Evolutionary conservation across 805 yeast species (phyloP).

Genomic region (Kuraishia molischiana): DNA sequence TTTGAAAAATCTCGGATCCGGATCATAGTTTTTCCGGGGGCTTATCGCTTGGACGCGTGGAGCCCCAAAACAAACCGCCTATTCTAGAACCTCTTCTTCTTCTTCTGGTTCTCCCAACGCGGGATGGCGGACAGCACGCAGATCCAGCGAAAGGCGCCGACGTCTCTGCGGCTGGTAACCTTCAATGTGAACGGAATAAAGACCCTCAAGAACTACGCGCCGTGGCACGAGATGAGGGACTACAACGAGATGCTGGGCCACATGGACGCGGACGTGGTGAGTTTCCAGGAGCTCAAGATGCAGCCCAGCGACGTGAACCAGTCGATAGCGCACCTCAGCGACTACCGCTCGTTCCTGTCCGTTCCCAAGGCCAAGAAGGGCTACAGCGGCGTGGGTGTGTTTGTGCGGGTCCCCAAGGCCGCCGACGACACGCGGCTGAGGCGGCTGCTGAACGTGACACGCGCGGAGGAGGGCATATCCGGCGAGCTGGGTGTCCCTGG

Average conservation of each 20-base stretch:
- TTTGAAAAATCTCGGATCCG: too few relatives aligned
- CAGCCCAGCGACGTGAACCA: constrained; percentile 35
- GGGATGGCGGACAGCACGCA: not conserved
- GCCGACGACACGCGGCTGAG: constrained; percentile 28
- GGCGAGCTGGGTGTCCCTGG: constrained; percentile 36
- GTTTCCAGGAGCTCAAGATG: constrained; percentile 81
- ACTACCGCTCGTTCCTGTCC: constrained; percentile 57
- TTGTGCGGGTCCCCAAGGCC: constrained; percentile 42
- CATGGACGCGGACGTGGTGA: constrained; percentile 65
- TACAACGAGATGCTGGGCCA: constrained; percentile 36
- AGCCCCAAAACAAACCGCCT: too few relatives aligned
- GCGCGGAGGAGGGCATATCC: constrained; percentile 89
- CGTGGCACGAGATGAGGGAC: constrained; percentile 55
- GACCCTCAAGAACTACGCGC: constrained; percentile 72
- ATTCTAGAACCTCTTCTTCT: too few relatives aligned
- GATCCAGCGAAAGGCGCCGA: not conserved
- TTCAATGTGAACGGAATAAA: constrained; percentile 83
- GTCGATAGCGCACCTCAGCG: constrained; percentile 30
- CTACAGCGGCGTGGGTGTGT: constrained; percentile 87
- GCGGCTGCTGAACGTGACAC: constrained; percentile 39
- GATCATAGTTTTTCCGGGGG: too few relatives aligned
- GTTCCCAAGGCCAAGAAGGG: constrained; percentile 67
- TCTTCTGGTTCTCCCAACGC: too few relatives aligned
- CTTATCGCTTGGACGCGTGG: too few relatives aligned
- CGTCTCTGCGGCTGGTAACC: constrained; percentile 18